Evolutionary conservation across 139 green algal species (phyloP).

Genomic region (Volvox africanus): DNA sequence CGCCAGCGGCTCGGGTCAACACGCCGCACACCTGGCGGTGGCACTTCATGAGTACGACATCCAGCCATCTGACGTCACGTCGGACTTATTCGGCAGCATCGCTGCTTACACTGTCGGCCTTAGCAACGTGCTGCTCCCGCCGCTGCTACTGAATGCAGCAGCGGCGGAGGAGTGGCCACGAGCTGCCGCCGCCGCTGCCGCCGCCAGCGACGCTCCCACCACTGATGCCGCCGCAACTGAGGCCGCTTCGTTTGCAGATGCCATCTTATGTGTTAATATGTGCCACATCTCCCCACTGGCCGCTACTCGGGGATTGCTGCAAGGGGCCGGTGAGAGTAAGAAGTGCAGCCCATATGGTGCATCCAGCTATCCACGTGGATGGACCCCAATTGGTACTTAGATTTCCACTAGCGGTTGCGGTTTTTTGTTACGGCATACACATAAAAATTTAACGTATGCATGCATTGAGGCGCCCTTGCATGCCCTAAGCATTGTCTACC

Average conservation of each 20-base stretch:
- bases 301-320: conserved; percentile 64
- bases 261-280: conserved; percentile 67
- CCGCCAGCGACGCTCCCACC: not conserved
- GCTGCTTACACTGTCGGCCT: conserved; percentile 1
- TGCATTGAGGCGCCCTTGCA: no score
- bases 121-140: conserved; percentile 53
- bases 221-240: not conserved
- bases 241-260: not conserved
- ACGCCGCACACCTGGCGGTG: conserved; percentile 57
- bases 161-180: conserved; percentile 17
- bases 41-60: conserved; percentile 51
- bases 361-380: no score
- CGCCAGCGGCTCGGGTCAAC: conserved; percentile 68
- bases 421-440: no score
- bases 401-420: no score
- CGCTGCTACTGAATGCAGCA: conserved; percentile 51
- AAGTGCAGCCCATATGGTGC: no score
- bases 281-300: conserved; percentile 70
- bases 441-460: no score
- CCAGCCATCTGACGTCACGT: conserved; percentile 62
- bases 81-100: conserved; percentile 47
- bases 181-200: conserved; percentile 1
- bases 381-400: no score
- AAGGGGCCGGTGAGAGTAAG: conserved; percentile 52
- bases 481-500: no score